These are phyloP conservation scores for Phascolomyces articulosus DNA, from an alignment of 371 early-diverging fungal genomes.

Conservation along the genomic window DNA sequence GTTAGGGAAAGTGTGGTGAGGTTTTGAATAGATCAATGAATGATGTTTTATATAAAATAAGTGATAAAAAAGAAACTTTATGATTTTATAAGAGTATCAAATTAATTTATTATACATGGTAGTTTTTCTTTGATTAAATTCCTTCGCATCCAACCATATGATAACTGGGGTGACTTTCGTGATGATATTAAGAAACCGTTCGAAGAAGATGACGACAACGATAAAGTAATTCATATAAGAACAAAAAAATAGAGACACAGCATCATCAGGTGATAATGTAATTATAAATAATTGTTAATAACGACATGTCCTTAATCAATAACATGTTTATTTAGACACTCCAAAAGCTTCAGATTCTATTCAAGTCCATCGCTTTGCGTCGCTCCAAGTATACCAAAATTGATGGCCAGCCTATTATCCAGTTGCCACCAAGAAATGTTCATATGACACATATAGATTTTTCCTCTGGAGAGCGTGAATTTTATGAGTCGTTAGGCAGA, in stretches of 20 bases:
- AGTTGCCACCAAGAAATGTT: constrained; percentile 63
- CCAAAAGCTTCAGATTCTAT: background rate
- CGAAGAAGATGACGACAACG: background rate
- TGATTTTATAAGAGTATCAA: no score
- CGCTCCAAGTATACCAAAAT: constrained; percentile 63
- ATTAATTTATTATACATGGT: no score
- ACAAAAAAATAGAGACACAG: no score
- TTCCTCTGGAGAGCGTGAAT: constrained; percentile 56
- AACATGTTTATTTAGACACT: background rate
- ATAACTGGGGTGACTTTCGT: constrained; percentile 58
- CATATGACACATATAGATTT: constrained; percentile 60
- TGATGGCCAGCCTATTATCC: constrained; percentile 70
- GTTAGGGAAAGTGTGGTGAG: no score
- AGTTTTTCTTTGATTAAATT: constrained; percentile 76
- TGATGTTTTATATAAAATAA: no score
- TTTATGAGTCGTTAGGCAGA: constrained; percentile 61
- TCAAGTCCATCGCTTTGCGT: constrained; percentile 62
- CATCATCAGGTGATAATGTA: no score
- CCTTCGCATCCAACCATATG: constrained; percentile 69
- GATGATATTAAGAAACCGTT: constrained; percentile 47
- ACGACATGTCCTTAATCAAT: no score
- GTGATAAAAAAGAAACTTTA: no score
- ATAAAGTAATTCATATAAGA: no score
- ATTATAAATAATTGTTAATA: no score
- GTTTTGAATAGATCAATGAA: no score